Percentiles rank a stretch among this genome's conserved stretches.
phyloP scores from a whole-genome alignment of 148 eudicot genomes.

The Drosera capensis region DNA sequence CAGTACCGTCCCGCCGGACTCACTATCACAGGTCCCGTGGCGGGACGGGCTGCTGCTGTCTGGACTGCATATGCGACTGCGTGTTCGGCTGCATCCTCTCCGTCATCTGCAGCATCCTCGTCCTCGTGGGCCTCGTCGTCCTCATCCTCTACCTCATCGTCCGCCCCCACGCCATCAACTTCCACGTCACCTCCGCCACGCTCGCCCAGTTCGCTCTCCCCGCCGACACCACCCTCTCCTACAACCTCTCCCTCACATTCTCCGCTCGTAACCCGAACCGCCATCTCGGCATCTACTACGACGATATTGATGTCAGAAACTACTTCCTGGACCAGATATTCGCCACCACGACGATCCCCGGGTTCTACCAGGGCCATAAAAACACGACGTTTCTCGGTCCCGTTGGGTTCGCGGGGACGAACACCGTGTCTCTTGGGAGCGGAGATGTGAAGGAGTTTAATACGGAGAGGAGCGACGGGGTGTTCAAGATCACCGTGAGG shows the following conservation, averaged over 20 bases:
- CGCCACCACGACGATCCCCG: neutral
- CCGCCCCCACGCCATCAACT: constrained; percentile 7
- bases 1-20: too few species aligned
- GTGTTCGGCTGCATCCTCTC: constrained; percentile 18
- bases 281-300: constrained; percentile 51
- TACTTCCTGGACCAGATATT: constrained; percentile 33
- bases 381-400: constrained; percentile 19
- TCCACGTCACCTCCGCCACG: constrained; percentile 8
- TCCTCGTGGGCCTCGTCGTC: constrained; percentile 8
- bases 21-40: too few species aligned
- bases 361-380: constrained; percentile 43
- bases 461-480: constrained; percentile 16
- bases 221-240: neutral
- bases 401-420: constrained; percentile 17
- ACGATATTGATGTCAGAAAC: constrained; percentile 30
- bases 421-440: constrained; percentile 7
- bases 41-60: constrained; percentile 12
- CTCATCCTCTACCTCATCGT: constrained; percentile 11
- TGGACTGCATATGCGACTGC: constrained; percentile 15
- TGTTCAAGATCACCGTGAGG: constrained; percentile 28
- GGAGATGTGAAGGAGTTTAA: constrained; percentile 12
- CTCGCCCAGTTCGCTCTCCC: constrained; percentile 7
- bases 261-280: constrained; percentile 60
- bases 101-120: constrained; percentile 15
- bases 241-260: constrained; percentile 33